Evolutionary conservation across 2,329 filamentous ascomycete species (phyloP).

Genomic region (Arthrinium phaeospermum): DNA sequence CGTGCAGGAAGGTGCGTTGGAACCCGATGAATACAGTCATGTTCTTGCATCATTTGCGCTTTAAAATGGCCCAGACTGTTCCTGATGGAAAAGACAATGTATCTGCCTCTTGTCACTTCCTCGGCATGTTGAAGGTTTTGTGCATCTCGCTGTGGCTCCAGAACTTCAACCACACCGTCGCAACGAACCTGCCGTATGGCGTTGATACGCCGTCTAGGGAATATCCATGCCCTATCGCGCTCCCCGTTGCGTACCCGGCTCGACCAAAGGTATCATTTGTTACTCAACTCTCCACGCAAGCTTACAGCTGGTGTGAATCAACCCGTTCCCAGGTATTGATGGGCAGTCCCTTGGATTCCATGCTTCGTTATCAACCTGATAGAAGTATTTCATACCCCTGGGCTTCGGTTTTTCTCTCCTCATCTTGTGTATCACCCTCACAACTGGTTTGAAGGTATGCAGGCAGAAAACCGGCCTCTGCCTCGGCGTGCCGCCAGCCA

Average conservation of each 20-base stretch:
- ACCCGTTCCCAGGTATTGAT: neutral
- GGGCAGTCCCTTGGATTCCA: conserved; percentile 1
- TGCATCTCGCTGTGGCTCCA: neutral
- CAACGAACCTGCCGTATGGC: neutral
- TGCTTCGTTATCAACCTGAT: conserved; percentile 8
- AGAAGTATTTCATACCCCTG: neutral
- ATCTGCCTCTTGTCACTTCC: neutral
- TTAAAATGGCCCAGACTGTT: neutral
- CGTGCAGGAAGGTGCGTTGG: neutral
- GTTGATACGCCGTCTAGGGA: neutral
- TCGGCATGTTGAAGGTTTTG: neutral
- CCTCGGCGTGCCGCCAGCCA: conserved; percentile 38
- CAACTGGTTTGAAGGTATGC: neutral
- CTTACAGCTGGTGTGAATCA: neutral
- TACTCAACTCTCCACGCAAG: neutral
- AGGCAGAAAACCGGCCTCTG: neutral
- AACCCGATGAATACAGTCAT: neutral
- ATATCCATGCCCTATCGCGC: neutral
- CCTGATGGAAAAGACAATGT: neutral
- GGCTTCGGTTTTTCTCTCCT: neutral
- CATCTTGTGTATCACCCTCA: neutral
- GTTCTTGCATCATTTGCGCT: neutral
- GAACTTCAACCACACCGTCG: neutral
- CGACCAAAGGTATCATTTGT: neutral
- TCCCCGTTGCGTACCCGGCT: neutral